These are phyloP conservation scores for Beta corolliflora DNA, from an alignment of 179 eudicot species.

Conservation along the genomic window DNA sequence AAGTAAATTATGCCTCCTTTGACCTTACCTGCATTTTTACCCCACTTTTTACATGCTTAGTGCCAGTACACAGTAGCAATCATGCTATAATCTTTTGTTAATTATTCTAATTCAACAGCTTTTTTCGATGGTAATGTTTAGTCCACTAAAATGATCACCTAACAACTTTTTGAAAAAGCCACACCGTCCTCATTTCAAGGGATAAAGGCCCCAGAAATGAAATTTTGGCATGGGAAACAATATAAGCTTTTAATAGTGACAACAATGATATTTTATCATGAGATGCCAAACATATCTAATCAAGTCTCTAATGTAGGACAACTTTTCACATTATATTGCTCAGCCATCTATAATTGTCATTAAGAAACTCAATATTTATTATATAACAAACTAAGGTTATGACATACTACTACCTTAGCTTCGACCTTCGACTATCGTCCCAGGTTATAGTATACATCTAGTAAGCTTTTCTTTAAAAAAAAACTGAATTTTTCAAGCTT, in stretches of 20 bases:
- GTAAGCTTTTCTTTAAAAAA: too few species aligned
- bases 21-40: background rate
- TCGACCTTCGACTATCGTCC: background rate
- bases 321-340: slow-evolving; percentile 8
- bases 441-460: too few species aligned
- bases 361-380: background rate
- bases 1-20: background rate
- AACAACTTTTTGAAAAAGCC: slow-evolving; percentile 42
- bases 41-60: slow-evolving; percentile 25
- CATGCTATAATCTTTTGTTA: slow-evolving; percentile 13
- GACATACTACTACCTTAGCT: background rate
- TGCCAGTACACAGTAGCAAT: slow-evolving; percentile 22
- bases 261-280: slow-evolving; percentile 11
- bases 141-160: slow-evolving; percentile 36
- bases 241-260: slow-evolving; percentile 25
- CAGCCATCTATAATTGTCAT: slow-evolving; percentile 13
- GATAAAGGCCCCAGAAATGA: slow-evolving; percentile 22
- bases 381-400: background rate
- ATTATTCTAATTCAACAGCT: slow-evolving; percentile 24
- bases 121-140: slow-evolving; percentile 10
- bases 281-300: slow-evolving; percentile 29
- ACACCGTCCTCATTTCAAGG: slow-evolving; percentile 34
- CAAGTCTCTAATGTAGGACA: slow-evolving; percentile 2
- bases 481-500: too few species aligned
- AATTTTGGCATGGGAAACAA: slow-evolving; percentile 41